Conservation (phyloP, 164 flowering plant species). For the Vitis vinifera region ASM3070453v1 NC_081816.1:3291001-3291500, state of each 20-base stretch:
- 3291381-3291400: background rate
- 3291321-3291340: conserved; percentile 2
- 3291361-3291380: background rate
- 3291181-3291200: background rate
- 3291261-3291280: background rate
- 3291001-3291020: too few species aligned
- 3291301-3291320: conserved; percentile 8
- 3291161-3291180: too few species aligned
- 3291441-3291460: too few species aligned
- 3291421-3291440: too few species aligned
- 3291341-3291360: conserved; percentile 1
- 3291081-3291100: background rate
- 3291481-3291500: too few species aligned
- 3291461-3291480: too few species aligned
- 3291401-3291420: too few species aligned
- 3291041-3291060: too few species aligned
- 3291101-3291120: background rate
- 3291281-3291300: background rate
- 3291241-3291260: background rate
- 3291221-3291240: conserved; percentile 7
- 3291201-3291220: background rate
- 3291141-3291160: too few species aligned
- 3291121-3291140: too few species aligned
- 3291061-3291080: too few species aligned
- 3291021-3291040: too few species aligned